Conservation (phyloP, 1,284 basidiomycete genomes). For the Apiotrichum domesticum region DNA sequence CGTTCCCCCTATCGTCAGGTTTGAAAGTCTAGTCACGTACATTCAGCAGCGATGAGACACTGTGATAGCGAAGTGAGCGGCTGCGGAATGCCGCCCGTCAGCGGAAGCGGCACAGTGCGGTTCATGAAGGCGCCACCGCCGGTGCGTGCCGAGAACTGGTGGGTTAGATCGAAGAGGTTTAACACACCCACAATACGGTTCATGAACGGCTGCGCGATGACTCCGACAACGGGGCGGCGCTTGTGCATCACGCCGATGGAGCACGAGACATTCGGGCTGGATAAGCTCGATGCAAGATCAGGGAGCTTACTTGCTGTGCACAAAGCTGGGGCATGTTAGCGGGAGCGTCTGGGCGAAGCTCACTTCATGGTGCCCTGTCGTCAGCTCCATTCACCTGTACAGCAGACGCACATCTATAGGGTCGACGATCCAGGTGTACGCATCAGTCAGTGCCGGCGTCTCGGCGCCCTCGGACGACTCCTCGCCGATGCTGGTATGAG, state of each 20-base stretch:
- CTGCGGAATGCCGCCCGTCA: conserved; percentile 68
- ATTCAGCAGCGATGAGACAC: conserved; percentile 81
- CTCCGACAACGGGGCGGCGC: conserved; percentile 71
- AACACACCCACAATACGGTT: conserved; percentile 58
- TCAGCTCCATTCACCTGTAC: conserved; percentile 1
- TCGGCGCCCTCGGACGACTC: conserved; percentile 63
- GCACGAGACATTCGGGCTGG: conserved; percentile 40
- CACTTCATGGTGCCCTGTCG: conserved; percentile 44
- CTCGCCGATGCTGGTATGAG: conserved; percentile 63
- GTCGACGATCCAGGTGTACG: conserved; percentile 48
- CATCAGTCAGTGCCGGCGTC: conserved; percentile 63
- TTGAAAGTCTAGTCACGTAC: conserved; percentile 17
- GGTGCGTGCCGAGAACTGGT: conserved; percentile 67
- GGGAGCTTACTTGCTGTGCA: conserved; percentile 37
- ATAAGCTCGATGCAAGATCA: not conserved
- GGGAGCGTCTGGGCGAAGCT: conserved; percentile 8
- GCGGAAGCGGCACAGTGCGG: conserved; percentile 54
- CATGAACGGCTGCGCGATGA: conserved; percentile 84
- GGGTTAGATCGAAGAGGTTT: not conserved
- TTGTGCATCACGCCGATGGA: conserved; percentile 83
- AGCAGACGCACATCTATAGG: conserved; percentile 40
- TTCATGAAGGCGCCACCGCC: conserved; percentile 76
- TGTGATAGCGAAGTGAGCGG: conserved; percentile 67
- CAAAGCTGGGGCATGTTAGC: conserved; percentile 26
- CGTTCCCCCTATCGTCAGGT: conserved; percentile 59